Evolutionary conservation across 192 early-diverging fungal genomes (phyloP), one percentile per base, ranked within the genome.

Genomic region (Rhizoclosmatium sp.): DNA sequence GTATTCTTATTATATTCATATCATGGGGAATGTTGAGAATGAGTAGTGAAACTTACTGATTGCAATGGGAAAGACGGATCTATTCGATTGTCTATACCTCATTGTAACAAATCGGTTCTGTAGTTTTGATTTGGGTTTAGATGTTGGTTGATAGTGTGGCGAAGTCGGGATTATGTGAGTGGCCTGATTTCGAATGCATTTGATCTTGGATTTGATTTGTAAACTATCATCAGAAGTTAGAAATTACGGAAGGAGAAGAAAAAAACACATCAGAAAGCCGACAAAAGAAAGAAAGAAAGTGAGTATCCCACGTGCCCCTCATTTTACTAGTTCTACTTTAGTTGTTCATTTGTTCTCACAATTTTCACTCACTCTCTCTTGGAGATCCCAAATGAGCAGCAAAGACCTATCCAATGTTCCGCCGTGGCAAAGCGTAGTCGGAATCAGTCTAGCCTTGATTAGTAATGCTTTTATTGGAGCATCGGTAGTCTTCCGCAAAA

Each of bases 401-500:
- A 64, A 12, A 40, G 31, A 21, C 62, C 2, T 40, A 10, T 41
- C 66, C 2, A 23, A 42, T 16, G 23, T 65, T 39, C 45, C 79
- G 3, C 44, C 65, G n/a, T 81, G 80, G 80, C 68, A 82, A 39
- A 83, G 41, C 39, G 79, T 67, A 2, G 79, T 96, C 83, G 95
- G 95, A 62, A 90, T 96, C 82, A 88, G 89, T 42, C 87, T 96
- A 49, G 95, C 95, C 81, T 89, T 96, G 83, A 82, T 89, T 65
- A 95, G 94, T 31, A 92, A 92, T 68, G 75, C 92, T 54, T 87
- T 95, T 82, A 95, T 96, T 78, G 95, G 95, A 44, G 89, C 92
- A 54, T 93, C 92, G 62, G 95, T 96, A 81, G 93, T 95, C 51
- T 87, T 96, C 80, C 95, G 92, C 47, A 96, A 96, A 82, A 93